Percentiles rank a stretch among this genome's conserved stretches.
phyloP scores from a whole-genome alignment of 495 filamentous ascomycete genomes.

The Daldinia concentrica region DNA sequence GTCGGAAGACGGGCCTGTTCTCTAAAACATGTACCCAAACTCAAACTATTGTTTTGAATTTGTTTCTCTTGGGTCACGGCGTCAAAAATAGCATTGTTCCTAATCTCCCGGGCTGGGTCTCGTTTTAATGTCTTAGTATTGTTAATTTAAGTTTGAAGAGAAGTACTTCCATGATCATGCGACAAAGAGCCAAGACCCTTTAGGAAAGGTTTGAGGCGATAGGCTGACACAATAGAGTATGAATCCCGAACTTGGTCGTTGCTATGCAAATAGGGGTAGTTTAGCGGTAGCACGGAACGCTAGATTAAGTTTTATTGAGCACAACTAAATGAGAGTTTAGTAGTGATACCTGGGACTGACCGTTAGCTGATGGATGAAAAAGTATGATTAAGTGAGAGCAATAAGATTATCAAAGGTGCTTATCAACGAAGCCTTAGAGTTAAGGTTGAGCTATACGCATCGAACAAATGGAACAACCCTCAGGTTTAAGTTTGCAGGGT shows the following conservation, averaged over 20 bases:
- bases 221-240: conserved; percentile 5
- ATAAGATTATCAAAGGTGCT: not conserved
- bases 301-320: conserved; percentile 16
- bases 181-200: conserved; percentile 9
- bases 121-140: not conserved
- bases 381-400: not conserved
- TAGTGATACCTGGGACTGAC: not conserved
- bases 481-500: not conserved
- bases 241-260: not conserved
- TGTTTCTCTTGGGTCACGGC: not conserved
- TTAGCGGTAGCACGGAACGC: not conserved
- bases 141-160: conserved; percentile 19
- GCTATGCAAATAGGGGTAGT: not conserved
- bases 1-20: not conserved
- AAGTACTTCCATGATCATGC: conserved; percentile 11
- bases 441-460: not conserved
- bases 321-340: conserved; percentile 7
- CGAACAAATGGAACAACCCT: not conserved
- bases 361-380: not conserved
- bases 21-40: conserved; percentile 18
- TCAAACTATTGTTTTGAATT: conserved; percentile 15
- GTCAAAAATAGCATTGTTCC: not conserved
- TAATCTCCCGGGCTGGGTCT: not conserved
- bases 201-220: not conserved
- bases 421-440: not conserved